Base-by-base conservation (phyloP, 1,284 basidiomycete genomes). In the Ustilago vetiveriae region DNA sequence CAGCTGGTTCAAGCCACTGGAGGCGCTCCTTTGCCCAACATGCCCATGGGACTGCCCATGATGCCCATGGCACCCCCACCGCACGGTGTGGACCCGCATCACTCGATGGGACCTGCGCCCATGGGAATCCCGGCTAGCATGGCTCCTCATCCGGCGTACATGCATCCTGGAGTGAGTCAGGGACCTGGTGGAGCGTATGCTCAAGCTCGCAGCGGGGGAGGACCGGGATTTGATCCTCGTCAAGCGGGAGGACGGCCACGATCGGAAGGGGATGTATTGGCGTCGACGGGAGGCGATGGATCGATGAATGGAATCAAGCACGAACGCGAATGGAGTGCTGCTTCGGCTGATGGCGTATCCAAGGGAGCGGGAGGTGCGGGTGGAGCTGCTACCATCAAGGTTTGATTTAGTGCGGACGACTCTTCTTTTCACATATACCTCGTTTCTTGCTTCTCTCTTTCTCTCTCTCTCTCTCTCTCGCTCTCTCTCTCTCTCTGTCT, bases 1-100 rank as follows among this genome's bases (percentile, higher is more conserved):
- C 75, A 79, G 38, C 53, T 80, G 24, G 67, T 74, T 40, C 75
- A 77, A 30, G 62, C 74, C 16, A 67, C 70, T 6, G 64, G 63
- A 6, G 69, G 64, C 11, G 54, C 52, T 13, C 57, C 64, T 7
- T 36, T 62, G 23, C 56, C 56, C 7, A 16, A 38, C 19, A 57
- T 66, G 56, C 53, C 50, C 3, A 55, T 62, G 68, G 49, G 37
- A 4, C 52, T 67, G 58, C 43, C 35, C 0, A 60, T 65, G 53
- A 21, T 62, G 52, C 58, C 55, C 6, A 64, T 63, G 55, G 63
- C 41, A 1, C 55, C 52, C 3, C 55, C 52, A 11, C 64, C 54
- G n/a, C 59, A 55, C 22, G 47, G 49, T 14, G 49, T 45, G 0
- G 62, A 65, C 16, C 33, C 42, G 26, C 68, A 71, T 24, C 57